A percentile compares a stretch with the other conserved stretches of the same genome.
phyloP scores from a whole-genome alignment of 2,329 filamentous ascomycete genomes.

The Drechslerella dactyloides region DNA sequence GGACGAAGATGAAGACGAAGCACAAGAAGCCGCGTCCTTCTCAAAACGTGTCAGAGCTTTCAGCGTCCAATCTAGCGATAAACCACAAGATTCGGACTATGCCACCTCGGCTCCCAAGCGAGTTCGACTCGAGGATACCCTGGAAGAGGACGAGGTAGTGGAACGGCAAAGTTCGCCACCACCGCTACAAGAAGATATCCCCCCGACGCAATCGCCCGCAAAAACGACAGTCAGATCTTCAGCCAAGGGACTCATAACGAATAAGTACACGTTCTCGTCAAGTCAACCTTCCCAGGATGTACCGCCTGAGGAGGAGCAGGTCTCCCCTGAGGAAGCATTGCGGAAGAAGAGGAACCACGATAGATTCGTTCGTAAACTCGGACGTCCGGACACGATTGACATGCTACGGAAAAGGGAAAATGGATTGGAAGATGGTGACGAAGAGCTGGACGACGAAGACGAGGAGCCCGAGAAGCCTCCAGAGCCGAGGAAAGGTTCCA shows the following conservation, averaged over 20 bases:
- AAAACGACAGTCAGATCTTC: constrained; percentile 10
- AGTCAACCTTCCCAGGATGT: constrained; percentile 12
- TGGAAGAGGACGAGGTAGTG: constrained; percentile 13
- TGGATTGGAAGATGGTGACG: constrained; percentile 37
- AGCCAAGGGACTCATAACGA: constrained; percentile 32
- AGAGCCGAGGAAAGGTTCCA: constrained; percentile 61
- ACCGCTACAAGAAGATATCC: constrained; percentile 9
- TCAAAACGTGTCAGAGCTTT: constrained; percentile 44
- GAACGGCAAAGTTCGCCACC: constrained; percentile 1
- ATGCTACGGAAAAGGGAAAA: constrained; percentile 55
- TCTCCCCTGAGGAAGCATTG: constrained; percentile 28
- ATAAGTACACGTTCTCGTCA: constrained; percentile 41
- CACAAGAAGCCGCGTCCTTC: constrained; percentile 12
- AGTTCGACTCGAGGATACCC: constrained; percentile 23
- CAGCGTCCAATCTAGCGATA: constrained; percentile 27
- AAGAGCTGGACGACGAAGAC: constrained; percentile 63
- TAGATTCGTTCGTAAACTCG: constrained; percentile 34
- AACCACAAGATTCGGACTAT: constrained; percentile 20
- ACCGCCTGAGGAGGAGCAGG: constrained; percentile 9
- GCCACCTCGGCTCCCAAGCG: constrained; percentile 31
- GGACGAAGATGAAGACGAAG: constrained; percentile 14
- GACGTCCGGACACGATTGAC: constrained; percentile 24
- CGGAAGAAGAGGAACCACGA: constrained; percentile 42
- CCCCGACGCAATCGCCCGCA: constrained; percentile 20
- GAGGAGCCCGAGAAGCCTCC: constrained; percentile 58